Evolutionary conservation across 1,284 basidiomycete genomes (phyloP), one percentile per base, ranked within the genome.

Genomic region (Porphyrellus sp.): DNA sequence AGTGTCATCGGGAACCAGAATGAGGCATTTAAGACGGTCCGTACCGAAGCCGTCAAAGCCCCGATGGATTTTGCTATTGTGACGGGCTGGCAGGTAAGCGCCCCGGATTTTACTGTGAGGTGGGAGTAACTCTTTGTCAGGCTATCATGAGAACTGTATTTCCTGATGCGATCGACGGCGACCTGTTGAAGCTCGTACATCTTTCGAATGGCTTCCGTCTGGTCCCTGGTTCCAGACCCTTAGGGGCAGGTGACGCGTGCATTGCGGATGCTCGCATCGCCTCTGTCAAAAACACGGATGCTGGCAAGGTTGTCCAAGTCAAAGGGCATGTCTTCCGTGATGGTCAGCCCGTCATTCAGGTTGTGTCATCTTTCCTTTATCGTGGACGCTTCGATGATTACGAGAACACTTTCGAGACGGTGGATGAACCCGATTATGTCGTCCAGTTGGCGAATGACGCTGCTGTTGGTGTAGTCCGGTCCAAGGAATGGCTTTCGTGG

Each of bases 11-110:
- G 93, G 39, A 98, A 98, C 71, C 87, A 94, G 65, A 87, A 86
- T 44, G 94, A 95, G 70, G 80, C 81, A 8, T 99, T 96, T 82
- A 92, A 94, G 79, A 77, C 80, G 24, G 83, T 75, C 6, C 80
- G 91, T 48, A 84, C 78, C 51, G 79, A 84, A 42, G 77, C 74
- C 28, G 82, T 92, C 31, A 83, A 87, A 64, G 92, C 93, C 1
- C 96, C 96, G 0, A 97, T 99, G 93, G 97, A 99, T 76, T 98
- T 97, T 67, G 93, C 94, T 51, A 99, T 99, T 67, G 95, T 98
- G 54, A 89, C 94, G 44, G 94, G 95, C 40, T 98, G 96, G 95
- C 86, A 93, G 85, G 91, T 91, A 66, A 59, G 85, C 72, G 42
- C 6, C 8, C 41, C 20, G 30, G 27, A 30, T 27, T 25, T 21